A percentile compares a stretch with the other conserved stretches of the same genome.
Conservation (phyloP, 225 moss, liverwort and hornwort genomes). For the Bryoerythrophyllum caledonicum region DNA sequence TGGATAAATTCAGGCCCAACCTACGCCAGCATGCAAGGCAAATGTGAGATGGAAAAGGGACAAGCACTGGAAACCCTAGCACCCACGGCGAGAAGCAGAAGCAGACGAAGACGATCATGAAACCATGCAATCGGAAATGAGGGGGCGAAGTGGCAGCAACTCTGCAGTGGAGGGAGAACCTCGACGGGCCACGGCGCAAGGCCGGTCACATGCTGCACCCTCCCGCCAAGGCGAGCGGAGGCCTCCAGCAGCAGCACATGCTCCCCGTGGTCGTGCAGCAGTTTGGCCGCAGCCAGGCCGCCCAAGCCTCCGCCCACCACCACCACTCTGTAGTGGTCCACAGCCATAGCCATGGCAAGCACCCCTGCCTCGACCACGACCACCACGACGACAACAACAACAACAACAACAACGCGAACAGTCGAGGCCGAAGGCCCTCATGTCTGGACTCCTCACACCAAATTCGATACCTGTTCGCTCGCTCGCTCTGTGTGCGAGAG, state of each 20-base stretch:
- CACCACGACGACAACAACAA: too few species aligned
- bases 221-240: constrained; percentile 57
- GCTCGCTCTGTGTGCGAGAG: too few species aligned
- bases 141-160: not conserved
- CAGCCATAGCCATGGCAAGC: not conserved
- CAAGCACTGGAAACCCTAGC: not conserved
- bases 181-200: constrained; percentile 89
- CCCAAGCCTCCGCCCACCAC: constrained; percentile 87
- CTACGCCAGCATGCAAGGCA: constrained; percentile 32
- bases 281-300: constrained; percentile 72
- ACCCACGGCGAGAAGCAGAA: not conserved
- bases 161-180: constrained; percentile 31
- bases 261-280: constrained; percentile 46
- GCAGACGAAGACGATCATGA: not conserved
- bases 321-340: constrained; percentile 44
- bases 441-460: too few species aligned
- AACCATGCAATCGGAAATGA: not conserved
- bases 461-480: too few species aligned
- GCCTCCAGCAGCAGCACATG: constrained; percentile 74
- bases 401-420: too few species aligned
- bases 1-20: constrained; percentile 88
- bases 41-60: not conserved
- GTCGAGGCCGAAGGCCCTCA: not conserved
- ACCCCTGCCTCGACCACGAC: too few species aligned
- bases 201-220: constrained; percentile 65